phyloP scores from a whole-genome alignment of 495 filamentous ascomycete genomes.

The Penicillium lagena region DNA sequence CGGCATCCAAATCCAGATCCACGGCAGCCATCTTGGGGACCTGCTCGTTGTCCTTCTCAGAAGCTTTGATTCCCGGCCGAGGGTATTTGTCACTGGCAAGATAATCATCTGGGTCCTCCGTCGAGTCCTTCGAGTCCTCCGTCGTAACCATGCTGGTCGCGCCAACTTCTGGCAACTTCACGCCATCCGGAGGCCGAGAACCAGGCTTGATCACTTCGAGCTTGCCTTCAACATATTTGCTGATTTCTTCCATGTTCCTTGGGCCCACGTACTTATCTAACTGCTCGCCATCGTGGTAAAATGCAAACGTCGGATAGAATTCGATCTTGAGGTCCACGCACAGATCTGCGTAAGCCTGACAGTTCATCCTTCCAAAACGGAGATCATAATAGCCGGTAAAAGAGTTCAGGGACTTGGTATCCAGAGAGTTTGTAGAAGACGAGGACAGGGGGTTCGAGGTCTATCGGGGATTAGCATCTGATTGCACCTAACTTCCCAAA shows the following conservation, averaged over 20 bases:
- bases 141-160: conserved; percentile 41
- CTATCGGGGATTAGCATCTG: conserved; percentile 23
- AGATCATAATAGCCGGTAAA: conserved; percentile 80
- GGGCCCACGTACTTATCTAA: conserved; percentile 53
- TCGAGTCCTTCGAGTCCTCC: conserved; percentile 37
- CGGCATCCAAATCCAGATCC: conserved; percentile 1
- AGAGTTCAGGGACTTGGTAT: conserved; percentile 49
- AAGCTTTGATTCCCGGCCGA: conserved; percentile 36
- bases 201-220: conserved; percentile 75
- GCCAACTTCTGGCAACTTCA: conserved; percentile 55
- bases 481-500: not conserved
- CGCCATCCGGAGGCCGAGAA: conserved; percentile 58
- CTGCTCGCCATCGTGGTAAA: conserved; percentile 76
- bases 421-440: conserved; percentile 33
- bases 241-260: conserved; percentile 55
- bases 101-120: conserved; percentile 46
- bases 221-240: conserved; percentile 65
- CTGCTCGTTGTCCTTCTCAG: conserved; percentile 39
- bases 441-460: conserved; percentile 67
- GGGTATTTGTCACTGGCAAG: conserved; percentile 45
- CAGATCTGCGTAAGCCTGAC: conserved; percentile 67
- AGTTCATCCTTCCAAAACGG: conserved; percentile 81
- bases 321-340: conserved; percentile 60
- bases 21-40: conserved; percentile 22
- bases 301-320: conserved; percentile 66